These are phyloP conservation scores for Arthrobotrys musiformis DNA, from an alignment of 2,329 filamentous ascomycete genomes.

Conservation along the genomic window DNA sequence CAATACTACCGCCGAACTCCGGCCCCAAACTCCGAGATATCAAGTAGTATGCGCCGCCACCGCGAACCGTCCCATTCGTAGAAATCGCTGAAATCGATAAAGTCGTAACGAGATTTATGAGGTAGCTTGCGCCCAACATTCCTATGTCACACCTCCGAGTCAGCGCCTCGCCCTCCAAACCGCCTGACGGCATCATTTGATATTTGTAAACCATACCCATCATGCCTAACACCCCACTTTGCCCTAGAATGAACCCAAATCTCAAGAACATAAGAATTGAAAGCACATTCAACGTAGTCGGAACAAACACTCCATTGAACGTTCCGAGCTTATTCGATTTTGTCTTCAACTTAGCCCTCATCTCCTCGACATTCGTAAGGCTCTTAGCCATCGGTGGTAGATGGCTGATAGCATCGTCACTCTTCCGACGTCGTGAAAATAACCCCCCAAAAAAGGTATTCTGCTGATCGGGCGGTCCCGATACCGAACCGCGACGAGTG, in stretches of 20 bases:
- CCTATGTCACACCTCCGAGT: constrained; percentile 21
- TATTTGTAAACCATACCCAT: constrained; percentile 70
- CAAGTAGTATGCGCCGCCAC: constrained; percentile 87
- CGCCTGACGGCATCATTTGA: no score
- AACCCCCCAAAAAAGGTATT: constrained; percentile 36
- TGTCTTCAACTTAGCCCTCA: constrained; percentile 32
- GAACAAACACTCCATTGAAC: constrained; percentile 82
- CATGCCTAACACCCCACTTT: constrained; percentile 81
- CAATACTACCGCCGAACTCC: constrained; percentile 89
- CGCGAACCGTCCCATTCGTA: constrained; percentile 87
- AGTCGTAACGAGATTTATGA: constrained; percentile 83
- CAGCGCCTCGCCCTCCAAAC: constrained; percentile 2
- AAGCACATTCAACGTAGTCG: constrained; percentile 86
- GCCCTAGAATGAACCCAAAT: constrained; percentile 84
- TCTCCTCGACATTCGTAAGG: constrained; percentile 55
- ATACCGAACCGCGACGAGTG: constrained; percentile 46
- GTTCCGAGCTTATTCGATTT: constrained; percentile 74
- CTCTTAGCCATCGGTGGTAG: constrained; percentile 55
- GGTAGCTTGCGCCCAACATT: constrained; percentile 70
- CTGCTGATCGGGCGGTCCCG: constrained; percentile 51
- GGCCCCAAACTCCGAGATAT: constrained; percentile 87
- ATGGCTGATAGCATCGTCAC: constrained; percentile 35
- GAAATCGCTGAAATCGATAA: constrained; percentile 89
- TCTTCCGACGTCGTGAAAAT: constrained; percentile 39
- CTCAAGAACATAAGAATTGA: constrained; percentile 93